These are phyloP conservation scores for Globisporangium nunn DNA, from an alignment of 352 stramenopile species.

Conservation along the genomic window DNA sequence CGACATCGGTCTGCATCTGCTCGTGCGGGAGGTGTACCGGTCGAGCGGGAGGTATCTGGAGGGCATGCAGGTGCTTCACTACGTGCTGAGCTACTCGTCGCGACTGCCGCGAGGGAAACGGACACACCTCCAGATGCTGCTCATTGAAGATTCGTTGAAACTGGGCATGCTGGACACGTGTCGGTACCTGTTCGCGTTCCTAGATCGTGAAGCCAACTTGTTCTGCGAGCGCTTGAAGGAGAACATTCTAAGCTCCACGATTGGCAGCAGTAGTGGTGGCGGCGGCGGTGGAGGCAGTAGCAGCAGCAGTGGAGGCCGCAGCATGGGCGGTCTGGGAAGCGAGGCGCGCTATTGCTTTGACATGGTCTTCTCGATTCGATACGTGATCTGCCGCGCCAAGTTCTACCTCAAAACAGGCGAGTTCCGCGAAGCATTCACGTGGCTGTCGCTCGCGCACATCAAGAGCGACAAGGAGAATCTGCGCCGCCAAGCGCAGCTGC, in stretches of 20 bases:
- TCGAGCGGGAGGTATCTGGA: conserved; percentile 75
- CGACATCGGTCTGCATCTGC: conserved; percentile 77
- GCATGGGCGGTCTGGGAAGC: conserved; percentile 62
- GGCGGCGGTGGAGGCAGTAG: conserved; percentile 62
- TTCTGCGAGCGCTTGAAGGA: conserved; percentile 70
- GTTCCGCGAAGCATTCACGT: conserved; percentile 51
- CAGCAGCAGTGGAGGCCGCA: conserved; percentile 42
- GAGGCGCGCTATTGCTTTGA: conserved; percentile 77
- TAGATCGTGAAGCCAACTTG: conserved; percentile 69
- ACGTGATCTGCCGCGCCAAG: conserved; percentile 61
- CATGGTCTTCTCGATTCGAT: conserved; percentile 70
- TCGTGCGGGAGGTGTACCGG: conserved; percentile 72
- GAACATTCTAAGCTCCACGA: conserved; percentile 31
- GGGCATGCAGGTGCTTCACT: conserved; percentile 69
- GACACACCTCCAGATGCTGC: conserved; percentile 67
- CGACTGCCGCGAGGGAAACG: conserved; percentile 72
- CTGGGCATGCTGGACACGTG: conserved; percentile 69
- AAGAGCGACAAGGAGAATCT: conserved; percentile 72
- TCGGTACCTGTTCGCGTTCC: conserved; percentile 58
- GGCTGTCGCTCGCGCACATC: conserved; percentile 68
- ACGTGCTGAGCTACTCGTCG: conserved; percentile 66
- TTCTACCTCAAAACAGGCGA: conserved; percentile 50
- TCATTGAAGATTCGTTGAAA: conserved; percentile 73
- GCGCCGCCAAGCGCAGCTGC: conserved; percentile 55
- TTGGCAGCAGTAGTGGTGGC: conserved; percentile 27